A percentile compares a stretch with the other conserved stretches of the same genome.
phyloP scores from a whole-genome alignment of 1,139 yeast genomes.

The Pichia inconspicua region DNA sequence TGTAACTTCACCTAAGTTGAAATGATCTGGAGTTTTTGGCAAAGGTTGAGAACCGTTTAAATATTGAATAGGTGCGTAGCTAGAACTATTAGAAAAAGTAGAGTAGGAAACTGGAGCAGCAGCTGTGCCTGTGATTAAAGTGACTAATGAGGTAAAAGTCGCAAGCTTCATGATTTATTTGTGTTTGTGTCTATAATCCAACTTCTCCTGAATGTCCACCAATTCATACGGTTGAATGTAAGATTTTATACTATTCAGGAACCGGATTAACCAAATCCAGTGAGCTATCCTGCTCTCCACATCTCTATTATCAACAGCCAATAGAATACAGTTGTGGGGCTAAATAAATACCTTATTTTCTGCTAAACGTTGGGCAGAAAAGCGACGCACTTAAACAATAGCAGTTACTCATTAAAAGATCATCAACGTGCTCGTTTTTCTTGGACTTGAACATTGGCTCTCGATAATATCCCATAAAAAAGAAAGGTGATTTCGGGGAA shows the following conservation, averaged over 20 bases:
- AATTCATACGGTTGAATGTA: no score
- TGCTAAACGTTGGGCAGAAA: not conserved
- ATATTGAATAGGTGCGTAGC: conserved; percentile 1
- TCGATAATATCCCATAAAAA: conserved; percentile 35
- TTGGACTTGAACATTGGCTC: conserved; percentile 2
- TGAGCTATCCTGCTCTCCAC: no score
- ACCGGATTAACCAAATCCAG: no score
- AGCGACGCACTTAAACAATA: not conserved
- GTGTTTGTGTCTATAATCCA: not conserved
- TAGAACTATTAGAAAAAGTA: not conserved
- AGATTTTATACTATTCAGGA: no score
- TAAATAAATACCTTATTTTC: not conserved
- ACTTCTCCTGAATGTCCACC: no score
- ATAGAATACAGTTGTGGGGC: not conserved
- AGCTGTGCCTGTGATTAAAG: not conserved
- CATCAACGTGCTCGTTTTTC: not conserved
- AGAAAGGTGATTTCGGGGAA: conserved; percentile 38
- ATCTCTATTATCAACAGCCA: not conserved
- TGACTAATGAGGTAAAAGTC: not conserved
- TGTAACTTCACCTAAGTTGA: not conserved
- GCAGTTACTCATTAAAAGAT: no score
- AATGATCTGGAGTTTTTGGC: not conserved
- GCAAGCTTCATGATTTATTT: not conserved
- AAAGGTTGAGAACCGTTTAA: conserved; percentile 1
- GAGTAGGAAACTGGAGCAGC: not conserved